Percentiles rank a stretch among this genome's conserved stretches.
These are phyloP conservation scores for Russula emetica DNA, from an alignment of 768 basidiomycete species.

Conservation along the genomic window DNA sequence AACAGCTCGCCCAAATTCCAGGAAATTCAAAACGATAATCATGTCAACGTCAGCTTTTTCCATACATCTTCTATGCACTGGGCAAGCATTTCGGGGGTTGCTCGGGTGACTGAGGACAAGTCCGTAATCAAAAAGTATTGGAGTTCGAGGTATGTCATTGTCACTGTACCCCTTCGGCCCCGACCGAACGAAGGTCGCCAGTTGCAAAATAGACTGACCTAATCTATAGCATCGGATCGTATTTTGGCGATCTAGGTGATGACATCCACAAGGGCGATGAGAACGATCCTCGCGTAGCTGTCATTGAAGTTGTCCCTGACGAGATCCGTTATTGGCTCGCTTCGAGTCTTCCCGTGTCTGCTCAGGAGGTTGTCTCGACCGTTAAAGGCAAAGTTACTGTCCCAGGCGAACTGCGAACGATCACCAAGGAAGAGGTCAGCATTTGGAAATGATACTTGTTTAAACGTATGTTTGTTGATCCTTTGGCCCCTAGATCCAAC, in stretches of 20 bases:
- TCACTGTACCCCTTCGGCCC: slow-evolving; percentile 30
- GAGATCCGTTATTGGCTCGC: slow-evolving; percentile 82
- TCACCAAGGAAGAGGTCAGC: slow-evolving; percentile 66
- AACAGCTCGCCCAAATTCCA: slow-evolving; percentile 69
- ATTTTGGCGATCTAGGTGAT: slow-evolving; percentile 86
- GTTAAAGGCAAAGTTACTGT: slow-evolving; percentile 58
- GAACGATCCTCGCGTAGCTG: slow-evolving; percentile 70
- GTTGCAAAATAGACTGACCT: background rate
- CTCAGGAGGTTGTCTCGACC: slow-evolving; percentile 56
- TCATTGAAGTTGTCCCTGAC: slow-evolving; percentile 74
- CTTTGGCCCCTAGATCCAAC: slow-evolving; percentile 17
- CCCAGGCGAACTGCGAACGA: slow-evolving; percentile 74
- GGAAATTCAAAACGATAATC: slow-evolving; percentile 67
- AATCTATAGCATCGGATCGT: slow-evolving; percentile 52
- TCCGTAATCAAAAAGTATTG: slow-evolving; percentile 62
- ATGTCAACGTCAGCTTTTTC: slow-evolving; percentile 79
- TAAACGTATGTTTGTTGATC: background rate
- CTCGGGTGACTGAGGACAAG: slow-evolving; percentile 58
- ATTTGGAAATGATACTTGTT: background rate
- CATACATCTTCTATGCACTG: slow-evolving; percentile 67
- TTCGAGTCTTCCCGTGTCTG: slow-evolving; percentile 50
- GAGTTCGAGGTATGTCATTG: slow-evolving; percentile 46
- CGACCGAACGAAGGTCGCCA: no score
- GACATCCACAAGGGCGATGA: slow-evolving; percentile 79
- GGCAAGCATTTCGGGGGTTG: slow-evolving; percentile 76